phyloP scores from a whole-genome alignment of 2,329 filamentous ascomycete species.

The Mycocentrospora acerina region DNA sequence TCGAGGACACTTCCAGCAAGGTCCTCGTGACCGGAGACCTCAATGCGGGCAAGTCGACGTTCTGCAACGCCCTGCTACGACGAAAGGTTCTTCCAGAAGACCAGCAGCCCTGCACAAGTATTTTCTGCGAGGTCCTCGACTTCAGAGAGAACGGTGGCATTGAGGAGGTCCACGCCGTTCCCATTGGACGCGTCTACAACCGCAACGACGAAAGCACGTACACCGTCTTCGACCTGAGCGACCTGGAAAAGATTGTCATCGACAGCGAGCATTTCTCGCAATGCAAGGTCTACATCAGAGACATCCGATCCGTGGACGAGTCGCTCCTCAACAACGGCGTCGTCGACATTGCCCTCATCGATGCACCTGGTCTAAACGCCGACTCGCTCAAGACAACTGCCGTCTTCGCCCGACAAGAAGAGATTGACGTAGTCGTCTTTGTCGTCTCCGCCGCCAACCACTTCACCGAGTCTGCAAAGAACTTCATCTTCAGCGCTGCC shows the following conservation, averaged over 20 bases:
- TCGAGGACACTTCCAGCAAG: conserved; percentile 96
- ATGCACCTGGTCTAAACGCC: conserved; percentile 91
- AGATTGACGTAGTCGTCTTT: conserved; percentile 98
- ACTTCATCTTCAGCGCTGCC: conserved; percentile 94
- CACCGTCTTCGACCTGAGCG: conserved; percentile 74
- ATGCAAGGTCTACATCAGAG: conserved; percentile 96
- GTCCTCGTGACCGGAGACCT: conserved; percentile 93
- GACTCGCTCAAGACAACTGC: conserved; percentile 97
- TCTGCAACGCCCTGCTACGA: conserved; percentile 94
- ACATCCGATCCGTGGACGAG: conserved; percentile 84
- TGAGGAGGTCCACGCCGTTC: conserved; percentile 94
- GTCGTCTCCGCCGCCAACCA: conserved; percentile 97
- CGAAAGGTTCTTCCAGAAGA: conserved; percentile 94
- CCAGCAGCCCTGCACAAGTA: conserved; percentile 96
- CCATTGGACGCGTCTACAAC: conserved; percentile 76
- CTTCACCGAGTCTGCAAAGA: conserved; percentile 95
- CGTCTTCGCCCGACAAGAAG: conserved; percentile 94
- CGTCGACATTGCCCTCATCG: conserved; percentile 95
- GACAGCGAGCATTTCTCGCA: conserved; percentile 88
- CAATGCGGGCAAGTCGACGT: conserved; percentile 97
- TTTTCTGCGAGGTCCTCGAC: conserved; percentile 97
- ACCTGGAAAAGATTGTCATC: conserved; percentile 85
- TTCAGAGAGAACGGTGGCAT: conserved; percentile 85
- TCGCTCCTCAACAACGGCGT: conserved; percentile 96
- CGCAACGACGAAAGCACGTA: conserved; percentile 93